Percentiles rank a stretch among this genome's conserved stretches.
Conservation (phyloP, 2,329 filamentous ascomycete species). For the Hymenoscyphus fructigenus region DNA sequence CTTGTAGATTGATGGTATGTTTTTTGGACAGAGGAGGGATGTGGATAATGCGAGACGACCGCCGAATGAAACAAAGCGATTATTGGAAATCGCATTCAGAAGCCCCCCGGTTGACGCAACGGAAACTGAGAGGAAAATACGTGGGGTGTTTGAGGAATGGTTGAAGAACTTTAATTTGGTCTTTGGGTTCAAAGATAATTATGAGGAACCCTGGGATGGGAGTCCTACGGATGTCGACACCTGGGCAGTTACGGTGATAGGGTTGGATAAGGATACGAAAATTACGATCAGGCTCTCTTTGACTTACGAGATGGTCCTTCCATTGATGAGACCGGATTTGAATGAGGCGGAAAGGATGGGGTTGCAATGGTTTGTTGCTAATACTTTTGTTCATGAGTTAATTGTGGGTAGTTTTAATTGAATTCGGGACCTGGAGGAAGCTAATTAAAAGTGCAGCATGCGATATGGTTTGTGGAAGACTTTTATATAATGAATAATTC, state of each 20-base stretch:
- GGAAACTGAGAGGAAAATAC: too few relatives aligned
- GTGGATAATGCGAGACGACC: too few relatives aligned
- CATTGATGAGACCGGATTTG: background rate
- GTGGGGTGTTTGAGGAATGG: background rate
- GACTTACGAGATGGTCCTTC: background rate
- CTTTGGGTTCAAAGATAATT: background rate
- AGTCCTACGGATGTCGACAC: background rate
- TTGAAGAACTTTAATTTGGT: background rate
- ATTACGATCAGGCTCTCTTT: background rate
- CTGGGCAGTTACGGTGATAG: background rate
- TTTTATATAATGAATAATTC: background rate
- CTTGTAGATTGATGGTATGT: too few relatives aligned
- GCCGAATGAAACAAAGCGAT: too few relatives aligned
- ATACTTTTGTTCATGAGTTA: constrained; percentile 7
- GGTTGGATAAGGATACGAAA: background rate
- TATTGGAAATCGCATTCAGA: too few relatives aligned
- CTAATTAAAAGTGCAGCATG: constrained; percentile 3
- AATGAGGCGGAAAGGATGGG: constrained; percentile 6
- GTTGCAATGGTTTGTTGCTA: constrained; percentile 3
- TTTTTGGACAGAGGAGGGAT: too few relatives aligned
- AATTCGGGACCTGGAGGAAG: background rate
- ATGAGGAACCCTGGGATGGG: background rate
- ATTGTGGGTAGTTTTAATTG: background rate
- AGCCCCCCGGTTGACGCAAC: too few relatives aligned
- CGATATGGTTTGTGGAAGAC: constrained; percentile 4